phyloP scores from a whole-genome alignment of 2,329 filamentous ascomycete species.

The Fusarium musae region DNA sequence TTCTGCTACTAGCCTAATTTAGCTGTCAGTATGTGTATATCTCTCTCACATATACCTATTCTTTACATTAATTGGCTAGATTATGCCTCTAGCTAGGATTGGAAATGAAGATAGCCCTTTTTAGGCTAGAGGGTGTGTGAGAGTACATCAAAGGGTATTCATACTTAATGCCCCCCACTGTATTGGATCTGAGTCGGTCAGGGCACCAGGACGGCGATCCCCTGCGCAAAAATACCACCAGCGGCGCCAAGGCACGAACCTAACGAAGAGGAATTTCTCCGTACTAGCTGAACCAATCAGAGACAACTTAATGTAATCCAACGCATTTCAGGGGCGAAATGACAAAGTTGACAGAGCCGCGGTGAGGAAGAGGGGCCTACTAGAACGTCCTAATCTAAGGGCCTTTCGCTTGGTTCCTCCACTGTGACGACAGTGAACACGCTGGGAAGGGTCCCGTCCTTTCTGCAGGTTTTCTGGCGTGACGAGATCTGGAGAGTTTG shows the following conservation, averaged over 20 bases:
- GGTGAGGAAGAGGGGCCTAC: slow-evolving; percentile 34
- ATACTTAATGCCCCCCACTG: too few relatives aligned
- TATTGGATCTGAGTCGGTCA: slow-evolving; percentile 42
- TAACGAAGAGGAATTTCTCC: slow-evolving; percentile 36
- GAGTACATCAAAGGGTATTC: too few relatives aligned
- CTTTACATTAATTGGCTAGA: too few relatives aligned
- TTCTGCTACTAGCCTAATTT: too few relatives aligned
- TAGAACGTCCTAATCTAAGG: slow-evolving; percentile 34
- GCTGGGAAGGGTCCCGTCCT: slow-evolving; percentile 29
- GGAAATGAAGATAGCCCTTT: too few relatives aligned
- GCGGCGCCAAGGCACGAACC: slow-evolving; percentile 28
- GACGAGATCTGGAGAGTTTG: background rate
- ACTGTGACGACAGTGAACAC: slow-evolving; percentile 28
- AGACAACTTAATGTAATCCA: slow-evolving; percentile 44
- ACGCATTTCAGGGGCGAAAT: slow-evolving; percentile 41
- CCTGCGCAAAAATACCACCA: slow-evolving; percentile 38
- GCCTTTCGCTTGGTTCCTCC: slow-evolving; percentile 23
- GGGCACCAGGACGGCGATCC: slow-evolving; percentile 29
- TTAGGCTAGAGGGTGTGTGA: too few relatives aligned
- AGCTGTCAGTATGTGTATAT: too few relatives aligned
- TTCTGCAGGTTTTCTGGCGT: background rate
- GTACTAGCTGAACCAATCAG: slow-evolving; percentile 38
- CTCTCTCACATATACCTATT: too few relatives aligned
- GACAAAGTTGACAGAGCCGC: slow-evolving; percentile 43
- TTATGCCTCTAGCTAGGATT: too few relatives aligned